Evolutionary conservation across 768 basidiomycete genomes (phyloP), one percentile per base, ranked within the genome.

Genomic region (Lyophyllum semitale): DNA sequence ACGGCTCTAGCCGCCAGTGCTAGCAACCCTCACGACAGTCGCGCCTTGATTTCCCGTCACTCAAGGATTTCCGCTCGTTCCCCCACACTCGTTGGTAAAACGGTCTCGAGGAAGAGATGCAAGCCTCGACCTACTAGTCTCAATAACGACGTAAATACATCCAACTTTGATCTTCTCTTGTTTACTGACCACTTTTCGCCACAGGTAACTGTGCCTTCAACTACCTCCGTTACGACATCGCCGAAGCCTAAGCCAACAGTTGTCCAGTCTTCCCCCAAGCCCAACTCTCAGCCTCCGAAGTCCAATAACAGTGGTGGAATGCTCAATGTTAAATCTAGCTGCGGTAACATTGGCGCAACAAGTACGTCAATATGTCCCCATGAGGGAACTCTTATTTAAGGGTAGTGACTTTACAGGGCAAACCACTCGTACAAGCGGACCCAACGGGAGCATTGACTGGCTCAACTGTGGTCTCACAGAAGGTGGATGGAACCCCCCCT

Each of bases 371-470:
- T 32, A 22, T 47, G 15, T 54, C 51, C 15, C 37, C 38, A 26
- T 18, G 13, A 45, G 18, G 20, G 46, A 18, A 51, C n/a, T 32
- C 1, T 25, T 38, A 44, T 9, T 57, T 26, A 26, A 54, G 37
- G 4, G 30, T 42, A 22, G 20, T 15, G 22, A 11, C 53, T 49
- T 50, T 50, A 41, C 63, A 89, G 87, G 62, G 62, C 54, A 81
- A 37, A 71, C 78, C 57, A 84, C 81, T 4, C 62, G 68, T 7
- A 70, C 74, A 23, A 71, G 73, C 37, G 89, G 89, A 17, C 88
- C 88, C 17, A 90, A 90, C 63, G 88, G 88, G n/a, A 68, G 76
- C 63, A 84, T 89, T 45, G 75, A 83, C 51, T 93, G 86, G 82
- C 68, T 93, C 60, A 91, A 90, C 73, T 94, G 92, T 63, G 91